Base-by-base conservation (phyloP, 306 rosid genomes). In the Rosa rugosa region DNA sequence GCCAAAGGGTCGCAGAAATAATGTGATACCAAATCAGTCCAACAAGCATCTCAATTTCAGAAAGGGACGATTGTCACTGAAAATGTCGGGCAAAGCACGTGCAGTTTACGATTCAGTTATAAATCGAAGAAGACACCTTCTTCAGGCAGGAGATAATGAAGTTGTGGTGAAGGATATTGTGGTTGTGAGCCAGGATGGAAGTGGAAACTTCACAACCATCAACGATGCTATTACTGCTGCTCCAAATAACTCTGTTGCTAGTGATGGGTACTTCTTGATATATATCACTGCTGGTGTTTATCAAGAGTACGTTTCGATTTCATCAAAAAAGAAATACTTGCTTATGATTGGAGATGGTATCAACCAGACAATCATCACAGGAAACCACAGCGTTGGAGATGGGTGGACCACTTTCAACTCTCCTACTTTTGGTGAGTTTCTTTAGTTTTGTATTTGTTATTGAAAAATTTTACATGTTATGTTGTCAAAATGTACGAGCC, bases 281-380 rank as follows among this genome's bases (percentile, higher is more conserved):
- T 80, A 86, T 56, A 65, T 86, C 66, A 67, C 82, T 2, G 80
- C 87, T 1, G 89, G 89, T 13, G 80, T 80, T 54, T 86, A 86
- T 12, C 59, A 78, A 59, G 89, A 83, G 82, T 80, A 81, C 25
- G 80, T 83, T 45, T 63, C 76, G 1, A 72, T 86, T 36, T 41
- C 76, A 13, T 47, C 77, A 1, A 75, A 83, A 36, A 80, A 86
- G 75, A 78, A 79, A 75, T 86, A 78, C 22, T 42, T 86, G 85
- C 67, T 86, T 77, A 46, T 86, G 83, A 80, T 78, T 16, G 89
- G 89, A 78, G 89, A 86, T 12, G 89, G 89, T 46, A 83, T 86
- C 49, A 78, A 75, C 13, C 83, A 83, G 73, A 86, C 89, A 14
- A 75, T 81, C 22, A 75, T 86, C 63, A 86, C 89, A 0, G 89